Evolutionary conservation across 148 eudicot species (phyloP).

Genomic region (Diospyros lotus): DNA sequence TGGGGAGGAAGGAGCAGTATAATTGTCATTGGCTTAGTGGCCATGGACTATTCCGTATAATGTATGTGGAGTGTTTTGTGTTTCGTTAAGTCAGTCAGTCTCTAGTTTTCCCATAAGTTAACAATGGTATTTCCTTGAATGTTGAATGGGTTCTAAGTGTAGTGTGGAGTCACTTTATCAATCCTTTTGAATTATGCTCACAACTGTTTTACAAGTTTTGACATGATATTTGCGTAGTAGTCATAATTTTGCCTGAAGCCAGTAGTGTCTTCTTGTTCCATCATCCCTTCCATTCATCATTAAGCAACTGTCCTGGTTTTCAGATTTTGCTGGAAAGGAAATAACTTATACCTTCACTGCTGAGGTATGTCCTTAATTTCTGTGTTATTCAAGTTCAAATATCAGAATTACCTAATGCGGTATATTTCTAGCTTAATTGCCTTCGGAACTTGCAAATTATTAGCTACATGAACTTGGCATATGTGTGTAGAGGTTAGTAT

Average conservation of each 20-base stretch:
- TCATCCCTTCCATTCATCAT: constrained; percentile 1
- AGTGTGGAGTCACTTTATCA: too few relatives aligned
- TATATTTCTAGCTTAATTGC: too few relatives aligned
- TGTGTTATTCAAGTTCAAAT: background rate
- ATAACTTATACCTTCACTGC: constrained; percentile 24
- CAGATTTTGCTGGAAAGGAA: constrained; percentile 27
- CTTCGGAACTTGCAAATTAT: too few relatives aligned
- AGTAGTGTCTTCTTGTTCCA: background rate
- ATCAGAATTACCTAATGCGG: too few relatives aligned
- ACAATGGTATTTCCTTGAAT: background rate
- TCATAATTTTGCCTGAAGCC: background rate
- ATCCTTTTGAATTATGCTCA: background rate
- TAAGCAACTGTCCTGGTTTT: background rate
- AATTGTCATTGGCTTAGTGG: too few relatives aligned
- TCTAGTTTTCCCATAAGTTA: background rate
- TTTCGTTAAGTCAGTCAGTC: background rate
- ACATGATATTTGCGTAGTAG: background rate
- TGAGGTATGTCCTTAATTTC: constrained; percentile 27
- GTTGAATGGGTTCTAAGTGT: background rate
- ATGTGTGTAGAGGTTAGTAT: too few relatives aligned
- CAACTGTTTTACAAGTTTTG: background rate
- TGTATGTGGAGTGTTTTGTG: background rate
- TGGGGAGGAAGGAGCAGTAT: too few relatives aligned
- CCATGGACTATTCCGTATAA: too few relatives aligned
- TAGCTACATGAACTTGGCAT: too few relatives aligned